Evolutionary conservation across 306 rosid genomes (phyloP).

Genomic region (Trichosanthes truncata): DNA sequence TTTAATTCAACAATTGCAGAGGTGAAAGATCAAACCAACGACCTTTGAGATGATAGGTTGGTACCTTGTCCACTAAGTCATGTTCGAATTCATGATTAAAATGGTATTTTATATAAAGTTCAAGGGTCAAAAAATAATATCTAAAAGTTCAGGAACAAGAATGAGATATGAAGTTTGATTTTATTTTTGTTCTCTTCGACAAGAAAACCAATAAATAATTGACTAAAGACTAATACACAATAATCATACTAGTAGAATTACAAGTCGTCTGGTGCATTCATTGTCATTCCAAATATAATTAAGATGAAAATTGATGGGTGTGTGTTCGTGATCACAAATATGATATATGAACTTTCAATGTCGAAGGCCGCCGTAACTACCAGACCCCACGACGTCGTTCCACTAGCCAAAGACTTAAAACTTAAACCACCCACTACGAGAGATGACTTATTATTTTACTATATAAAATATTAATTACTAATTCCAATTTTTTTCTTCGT

Average conservation of each 20-base stretch:
- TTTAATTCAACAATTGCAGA: too few relatives aligned
- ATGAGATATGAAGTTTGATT: too few relatives aligned
- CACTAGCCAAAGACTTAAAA: background rate
- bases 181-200: too few relatives aligned
- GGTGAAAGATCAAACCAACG: too few relatives aligned
- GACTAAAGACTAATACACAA: background rate
- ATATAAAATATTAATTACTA: background rate
- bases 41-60: too few relatives aligned
- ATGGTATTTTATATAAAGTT: too few relatives aligned
- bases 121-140: too few relatives aligned
- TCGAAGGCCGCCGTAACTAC: background rate
- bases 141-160: too few relatives aligned
- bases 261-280: background rate
- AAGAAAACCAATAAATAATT: background rate
- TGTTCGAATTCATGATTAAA: too few relatives aligned
- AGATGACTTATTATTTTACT: background rate
- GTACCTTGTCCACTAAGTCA: too few relatives aligned
- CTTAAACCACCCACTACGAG: background rate
- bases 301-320: background rate
- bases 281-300: background rate
- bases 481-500: background rate
- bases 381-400: background rate
- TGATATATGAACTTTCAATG: background rate
- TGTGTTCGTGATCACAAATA: background rate
- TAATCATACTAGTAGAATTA: background rate